Conservation (phyloP, 164 flowering plant genomes). For the Piper longum region DNA sequence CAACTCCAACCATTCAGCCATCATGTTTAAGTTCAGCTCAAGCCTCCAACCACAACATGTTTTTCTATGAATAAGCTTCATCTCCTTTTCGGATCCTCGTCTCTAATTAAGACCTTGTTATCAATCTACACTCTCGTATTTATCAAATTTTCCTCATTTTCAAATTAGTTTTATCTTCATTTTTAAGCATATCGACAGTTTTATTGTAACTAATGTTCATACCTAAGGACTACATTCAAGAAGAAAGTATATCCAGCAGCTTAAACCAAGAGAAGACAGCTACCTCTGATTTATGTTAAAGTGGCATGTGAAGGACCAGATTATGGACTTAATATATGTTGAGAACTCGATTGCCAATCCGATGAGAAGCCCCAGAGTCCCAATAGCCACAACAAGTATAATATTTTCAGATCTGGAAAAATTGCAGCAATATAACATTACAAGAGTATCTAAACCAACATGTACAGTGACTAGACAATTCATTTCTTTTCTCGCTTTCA, state of each 20-base stretch:
- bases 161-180: too few relatives aligned
- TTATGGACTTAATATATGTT: slow-evolving; percentile 26
- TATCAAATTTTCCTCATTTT: too few relatives aligned
- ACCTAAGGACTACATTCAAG: too few relatives aligned
- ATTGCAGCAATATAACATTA: neutral
- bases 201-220: too few relatives aligned
- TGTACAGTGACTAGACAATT: neutral
- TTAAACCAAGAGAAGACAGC: neutral
- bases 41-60: too few relatives aligned
- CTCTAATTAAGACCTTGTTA: neutral
- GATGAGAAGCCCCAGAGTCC: slow-evolving; percentile 51
- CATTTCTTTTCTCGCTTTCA: neutral
- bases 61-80: too few relatives aligned
- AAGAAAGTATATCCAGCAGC: neutral
- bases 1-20: too few relatives aligned
- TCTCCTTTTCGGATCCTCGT: neutral
- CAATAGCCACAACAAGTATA: slow-evolving; percentile 54
- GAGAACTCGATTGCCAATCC: slow-evolving; percentile 64
- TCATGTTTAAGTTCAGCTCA: too few relatives aligned
- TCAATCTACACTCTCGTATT: neutral
- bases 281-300: slow-evolving; percentile 34
- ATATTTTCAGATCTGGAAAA: slow-evolving; percentile 63
- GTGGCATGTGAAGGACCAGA: slow-evolving; percentile 22
- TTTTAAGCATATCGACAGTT: too few relatives aligned
- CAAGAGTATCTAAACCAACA: neutral